Evolutionary conservation across 352 stramenopile species (phyloP), one percentile per base, ranked within the genome.

Genomic region (Thraustochytrium striatum): DNA sequence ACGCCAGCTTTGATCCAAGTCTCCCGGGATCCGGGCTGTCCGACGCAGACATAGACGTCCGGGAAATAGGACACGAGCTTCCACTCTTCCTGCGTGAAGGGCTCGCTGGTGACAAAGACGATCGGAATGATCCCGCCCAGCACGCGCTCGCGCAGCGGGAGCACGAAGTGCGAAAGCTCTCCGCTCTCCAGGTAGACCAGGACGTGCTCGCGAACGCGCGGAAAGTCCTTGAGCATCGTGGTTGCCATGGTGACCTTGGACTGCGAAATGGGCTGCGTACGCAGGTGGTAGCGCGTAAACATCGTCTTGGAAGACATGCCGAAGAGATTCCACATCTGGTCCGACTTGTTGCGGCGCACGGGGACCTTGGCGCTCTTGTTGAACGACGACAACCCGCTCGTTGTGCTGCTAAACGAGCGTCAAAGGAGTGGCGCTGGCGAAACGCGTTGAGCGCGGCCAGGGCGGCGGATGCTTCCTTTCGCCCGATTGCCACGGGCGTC

Each of bases 1-100:
- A 75, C 13, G 3, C 65, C 65, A 19, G 65, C 65, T 11, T 38
- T 30, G n/a, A 16, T 30, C 65, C 65, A 75, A 7, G 65, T 75
- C 7, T 19, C 9, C 5, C 11, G 3, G 5, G 52, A 30, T 30
- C 39, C 35, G 32, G 44, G 32, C 35, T 28, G 21, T 13, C 65
- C 65, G 8, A 28, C 16, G 0, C 43, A 30, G 5, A 75, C 19
- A 32, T 75, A 75, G 3, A 75, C 41, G 7, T 61, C 30, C 25
- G 65, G 3, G 47, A 75, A 75, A 8, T 70, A 38, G 32, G 1
- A 38, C 1, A 75, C 68, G 19, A 39, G 65, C 5, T 7, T 44
- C 65, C 65, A 75, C 35, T 30, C 32, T 3, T n/a, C 19, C 30
- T 75, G 35, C 21, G 11, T 16, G 35, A 75, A 38, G 19, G 65